phyloP scores from a whole-genome alignment of 768 basidiomycete genomes.

The Leucosporidium yakuticum region DNA sequence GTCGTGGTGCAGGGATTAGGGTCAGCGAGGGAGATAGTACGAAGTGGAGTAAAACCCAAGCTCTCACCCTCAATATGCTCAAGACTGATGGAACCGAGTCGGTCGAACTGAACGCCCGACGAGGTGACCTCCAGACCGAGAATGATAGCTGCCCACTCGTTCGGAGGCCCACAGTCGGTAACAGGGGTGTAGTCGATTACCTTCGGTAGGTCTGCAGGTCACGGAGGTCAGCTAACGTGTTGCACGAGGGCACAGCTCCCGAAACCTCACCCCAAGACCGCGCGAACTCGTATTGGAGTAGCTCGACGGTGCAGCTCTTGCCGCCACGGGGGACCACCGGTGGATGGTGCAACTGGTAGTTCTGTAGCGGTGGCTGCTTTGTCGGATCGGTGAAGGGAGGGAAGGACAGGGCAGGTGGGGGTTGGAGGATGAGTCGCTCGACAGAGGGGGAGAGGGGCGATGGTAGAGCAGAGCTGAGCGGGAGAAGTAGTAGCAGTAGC shows the following conservation, averaged over 20 bases:
- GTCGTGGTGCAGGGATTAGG: too few relatives aligned
- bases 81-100: constrained; percentile 4
- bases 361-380: constrained; percentile 2
- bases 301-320: background rate
- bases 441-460: too few relatives aligned
- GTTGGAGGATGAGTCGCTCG: too few relatives aligned
- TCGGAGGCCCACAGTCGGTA: background rate
- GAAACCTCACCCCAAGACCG: background rate
- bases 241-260: fast-evolving
- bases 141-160: constrained; percentile 2
- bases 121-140: constrained; percentile 18
- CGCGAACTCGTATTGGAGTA: constrained; percentile 14
- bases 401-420: too few relatives aligned
- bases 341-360: constrained; percentile 15
- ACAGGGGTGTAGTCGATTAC: constrained; percentile 12
- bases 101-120: constrained; percentile 21
- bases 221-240: background rate
- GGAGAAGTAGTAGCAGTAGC: too few relatives aligned
- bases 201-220: background rate
- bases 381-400: too few relatives aligned
- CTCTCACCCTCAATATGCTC: constrained; percentile 13
- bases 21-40: background rate
- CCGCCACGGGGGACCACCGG: constrained; percentile 1
- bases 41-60: background rate
- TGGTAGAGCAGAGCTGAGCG: too few relatives aligned